Conservation (phyloP, 805 yeast species). For the Candida ipomoeae region DNA sequence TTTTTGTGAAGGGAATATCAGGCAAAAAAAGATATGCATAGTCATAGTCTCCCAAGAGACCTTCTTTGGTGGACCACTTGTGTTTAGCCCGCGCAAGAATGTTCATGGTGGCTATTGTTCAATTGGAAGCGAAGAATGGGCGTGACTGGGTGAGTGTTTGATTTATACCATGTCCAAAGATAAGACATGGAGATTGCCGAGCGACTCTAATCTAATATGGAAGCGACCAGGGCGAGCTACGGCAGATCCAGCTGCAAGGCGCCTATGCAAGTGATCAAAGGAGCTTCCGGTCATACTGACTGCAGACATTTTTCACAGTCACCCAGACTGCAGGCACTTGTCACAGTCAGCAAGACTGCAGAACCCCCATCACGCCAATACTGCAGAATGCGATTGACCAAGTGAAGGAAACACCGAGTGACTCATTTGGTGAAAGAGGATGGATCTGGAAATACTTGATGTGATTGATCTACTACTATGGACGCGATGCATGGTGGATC, state of each 20-base stretch:
- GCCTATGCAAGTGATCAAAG: not conserved
- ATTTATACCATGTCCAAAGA: not conserved
- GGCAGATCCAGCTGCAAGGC: not conserved
- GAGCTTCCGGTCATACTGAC: not conserved
- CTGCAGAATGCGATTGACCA: too few species aligned
- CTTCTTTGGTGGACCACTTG: constrained; percentile 10
- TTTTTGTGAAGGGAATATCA: constrained; percentile 9
- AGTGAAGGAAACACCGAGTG: too few species aligned
- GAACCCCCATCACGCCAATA: too few species aligned
- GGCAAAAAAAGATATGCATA: constrained; percentile 11
- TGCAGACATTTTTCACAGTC: too few species aligned
- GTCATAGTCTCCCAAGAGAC: constrained; percentile 12
- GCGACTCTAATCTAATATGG: not conserved
- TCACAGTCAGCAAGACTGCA: too few species aligned
- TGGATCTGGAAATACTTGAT: too few species aligned
- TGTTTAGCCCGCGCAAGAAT: constrained; percentile 1
- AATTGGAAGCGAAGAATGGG: not conserved
- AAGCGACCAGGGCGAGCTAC: not conserved
- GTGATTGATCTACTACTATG: too few species aligned
- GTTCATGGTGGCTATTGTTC: too few species aligned
- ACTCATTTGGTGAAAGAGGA: too few species aligned
- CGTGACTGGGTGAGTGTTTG: not conserved
- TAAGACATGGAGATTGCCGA: constrained; percentile 1
- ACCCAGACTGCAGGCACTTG: too few species aligned
- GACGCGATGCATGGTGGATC: too few species aligned